phyloP scores from a whole-genome alignment of 1,139 yeast genomes.

The Suhomyces guaymorum region DNA sequence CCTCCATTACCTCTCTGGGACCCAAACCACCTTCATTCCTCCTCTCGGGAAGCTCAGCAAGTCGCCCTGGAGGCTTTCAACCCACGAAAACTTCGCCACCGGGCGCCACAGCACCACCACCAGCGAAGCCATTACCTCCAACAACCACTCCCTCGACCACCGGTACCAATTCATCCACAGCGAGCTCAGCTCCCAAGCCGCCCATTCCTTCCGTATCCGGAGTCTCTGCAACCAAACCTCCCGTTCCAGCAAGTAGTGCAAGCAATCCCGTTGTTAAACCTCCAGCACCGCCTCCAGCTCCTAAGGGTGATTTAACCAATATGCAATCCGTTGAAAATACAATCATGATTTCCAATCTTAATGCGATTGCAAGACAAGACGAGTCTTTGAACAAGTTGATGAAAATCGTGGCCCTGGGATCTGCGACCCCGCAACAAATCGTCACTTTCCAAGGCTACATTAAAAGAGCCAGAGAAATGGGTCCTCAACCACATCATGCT shows the following conservation, averaged over 20 bases:
- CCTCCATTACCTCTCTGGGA: conserved; percentile 3
- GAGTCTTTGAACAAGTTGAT: conserved; percentile 65
- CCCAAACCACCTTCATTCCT: conserved; percentile 11
- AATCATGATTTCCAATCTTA: conserved; percentile 79
- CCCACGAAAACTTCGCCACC: conserved; percentile 1
- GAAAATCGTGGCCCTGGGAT: conserved; percentile 83
- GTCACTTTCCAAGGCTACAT: conserved; percentile 78
- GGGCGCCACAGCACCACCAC: no score
- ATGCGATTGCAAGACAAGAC: conserved; percentile 76
- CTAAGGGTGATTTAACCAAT: conserved; percentile 31
- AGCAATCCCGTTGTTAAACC: no score
- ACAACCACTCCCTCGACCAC: no score
- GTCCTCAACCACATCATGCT: conserved; percentile 53
- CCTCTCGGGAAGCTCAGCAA: conserved; percentile 7
- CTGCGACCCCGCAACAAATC: conserved; percentile 70
- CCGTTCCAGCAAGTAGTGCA: not conserved
- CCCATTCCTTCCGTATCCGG: not conserved
- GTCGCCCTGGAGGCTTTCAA: conserved; percentile 6
- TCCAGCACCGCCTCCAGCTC: conserved; percentile 4
- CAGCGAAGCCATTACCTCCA: no score
- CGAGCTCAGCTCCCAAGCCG: not conserved
- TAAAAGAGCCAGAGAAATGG: conserved; percentile 73
- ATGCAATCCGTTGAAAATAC: conserved; percentile 67
- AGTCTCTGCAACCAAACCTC: not conserved
- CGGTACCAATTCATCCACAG: not conserved